phyloP scores from a whole-genome alignment of 768 basidiomycete species.

The Xanthoconium stramineum region DNA sequence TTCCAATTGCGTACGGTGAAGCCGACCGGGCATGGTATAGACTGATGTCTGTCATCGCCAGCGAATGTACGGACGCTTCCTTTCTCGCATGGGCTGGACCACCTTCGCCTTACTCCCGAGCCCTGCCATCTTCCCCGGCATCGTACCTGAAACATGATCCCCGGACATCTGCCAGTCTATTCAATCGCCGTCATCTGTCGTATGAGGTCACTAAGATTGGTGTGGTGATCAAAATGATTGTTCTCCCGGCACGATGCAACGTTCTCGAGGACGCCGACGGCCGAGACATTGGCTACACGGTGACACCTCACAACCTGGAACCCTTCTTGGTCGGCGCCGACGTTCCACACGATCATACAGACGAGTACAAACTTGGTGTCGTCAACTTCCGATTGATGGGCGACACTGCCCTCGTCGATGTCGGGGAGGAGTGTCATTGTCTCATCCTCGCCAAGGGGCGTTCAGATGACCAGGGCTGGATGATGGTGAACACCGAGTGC shows the following conservation, averaged over 20 bases:
- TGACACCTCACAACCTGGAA: conserved; percentile 4
- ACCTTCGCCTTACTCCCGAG: conserved; percentile 12
- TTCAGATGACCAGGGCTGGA: conserved; percentile 12
- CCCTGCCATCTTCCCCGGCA: conserved; percentile 7
- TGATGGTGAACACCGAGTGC: conserved; percentile 15
- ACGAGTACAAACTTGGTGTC: conserved; percentile 9
- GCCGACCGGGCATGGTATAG: conserved; percentile 22
- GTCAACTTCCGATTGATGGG: conserved; percentile 4
- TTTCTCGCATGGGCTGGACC: conserved; percentile 13
- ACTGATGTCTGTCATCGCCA: conserved; percentile 13
- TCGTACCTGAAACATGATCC: conserved; percentile 10
- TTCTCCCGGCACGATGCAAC: conserved; percentile 6
- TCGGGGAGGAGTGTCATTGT: conserved; percentile 9
- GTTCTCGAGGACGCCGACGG: conserved; percentile 8
- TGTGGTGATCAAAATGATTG: conserved; percentile 8
- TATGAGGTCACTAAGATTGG: conserved; percentile 15
- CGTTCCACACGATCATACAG: neutral
- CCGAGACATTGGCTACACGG: conserved; percentile 9
- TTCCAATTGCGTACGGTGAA: conserved; percentile 26
- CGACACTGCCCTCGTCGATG: neutral
- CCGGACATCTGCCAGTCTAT: neutral
- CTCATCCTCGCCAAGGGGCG: conserved; percentile 5
- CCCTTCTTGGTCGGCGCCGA: conserved; percentile 8
- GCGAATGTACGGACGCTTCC: conserved; percentile 12
- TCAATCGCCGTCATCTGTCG: conserved; percentile 5